These are phyloP conservation scores for Psophocarpus tetragonolobus DNA, from an alignment of 306 rosid genomes.

Conservation along the genomic window DNA sequence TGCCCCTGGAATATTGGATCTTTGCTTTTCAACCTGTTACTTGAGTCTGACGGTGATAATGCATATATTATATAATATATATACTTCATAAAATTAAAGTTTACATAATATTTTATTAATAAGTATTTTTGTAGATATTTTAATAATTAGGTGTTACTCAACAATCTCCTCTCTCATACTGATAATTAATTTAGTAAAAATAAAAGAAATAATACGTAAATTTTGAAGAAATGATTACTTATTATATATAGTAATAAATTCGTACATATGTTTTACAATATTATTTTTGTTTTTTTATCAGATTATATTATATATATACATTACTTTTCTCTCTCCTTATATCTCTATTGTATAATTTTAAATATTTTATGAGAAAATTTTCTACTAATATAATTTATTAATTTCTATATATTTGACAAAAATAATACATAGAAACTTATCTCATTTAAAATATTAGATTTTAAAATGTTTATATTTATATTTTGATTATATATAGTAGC, in stretches of 20 bases:
- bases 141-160: background rate
- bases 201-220: background rate
- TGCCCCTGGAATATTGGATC: too few species aligned
- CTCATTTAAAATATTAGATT: background rate
- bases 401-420: background rate
- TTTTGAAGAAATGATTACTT: too few species aligned
- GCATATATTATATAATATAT: too few species aligned
- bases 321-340: background rate
- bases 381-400: background rate
- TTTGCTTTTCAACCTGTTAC: too few species aligned
- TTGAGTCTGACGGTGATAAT: too few species aligned
- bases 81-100: too few species aligned
- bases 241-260: background rate
- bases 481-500: background rate
- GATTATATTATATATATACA: background rate
- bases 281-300: background rate
- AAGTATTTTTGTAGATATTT: too few species aligned
- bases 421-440: background rate
- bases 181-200: background rate
- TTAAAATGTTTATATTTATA: background rate
- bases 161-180: background rate
- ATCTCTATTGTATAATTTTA: background rate
- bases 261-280: background rate
- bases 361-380: background rate
- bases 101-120: too few species aligned